These are phyloP conservation scores for Erigeron canadensis DNA, from an alignment of 129 eudicot species.

Conservation along the genomic window DNA sequence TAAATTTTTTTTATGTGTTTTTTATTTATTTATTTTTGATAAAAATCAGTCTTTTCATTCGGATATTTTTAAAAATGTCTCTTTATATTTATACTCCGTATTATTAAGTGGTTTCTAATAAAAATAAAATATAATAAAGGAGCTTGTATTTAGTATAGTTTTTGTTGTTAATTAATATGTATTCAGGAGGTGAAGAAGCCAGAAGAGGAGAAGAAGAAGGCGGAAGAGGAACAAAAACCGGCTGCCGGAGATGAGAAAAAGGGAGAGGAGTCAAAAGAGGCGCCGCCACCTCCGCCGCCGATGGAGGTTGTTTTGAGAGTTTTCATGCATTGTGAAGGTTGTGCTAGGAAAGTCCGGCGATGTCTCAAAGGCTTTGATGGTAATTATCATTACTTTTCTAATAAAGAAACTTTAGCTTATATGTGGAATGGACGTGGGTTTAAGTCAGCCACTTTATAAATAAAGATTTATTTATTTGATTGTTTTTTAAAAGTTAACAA, in stretches of 20 bases:
- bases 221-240: slow-evolving; percentile 32
- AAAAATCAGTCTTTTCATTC: neutral
- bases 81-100: neutral
- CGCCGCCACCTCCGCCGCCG: slow-evolving; percentile 45
- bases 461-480: neutral
- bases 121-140: too few species aligned
- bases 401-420: neutral
- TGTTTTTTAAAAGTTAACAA: neutral
- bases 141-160: neutral
- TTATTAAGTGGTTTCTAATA: neutral
- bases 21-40: neutral
- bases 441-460: neutral
- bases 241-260: slow-evolving; percentile 35
- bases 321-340: slow-evolving; percentile 89
- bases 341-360: slow-evolving; percentile 79
- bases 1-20: neutral
- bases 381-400: slow-evolving; percentile 2
- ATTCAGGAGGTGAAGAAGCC: slow-evolving; percentile 33
- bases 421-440: too few species aligned
- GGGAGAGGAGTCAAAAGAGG: slow-evolving; percentile 24
- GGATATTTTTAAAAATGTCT: neutral
- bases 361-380: slow-evolving; percentile 78
- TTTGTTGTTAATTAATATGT: neutral
- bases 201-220: slow-evolving; percentile 28
- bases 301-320: slow-evolving; percentile 63